Conservation (phyloP, 2,329 filamentous ascomycete genomes). For the Lecanicillium sp. region DNA sequence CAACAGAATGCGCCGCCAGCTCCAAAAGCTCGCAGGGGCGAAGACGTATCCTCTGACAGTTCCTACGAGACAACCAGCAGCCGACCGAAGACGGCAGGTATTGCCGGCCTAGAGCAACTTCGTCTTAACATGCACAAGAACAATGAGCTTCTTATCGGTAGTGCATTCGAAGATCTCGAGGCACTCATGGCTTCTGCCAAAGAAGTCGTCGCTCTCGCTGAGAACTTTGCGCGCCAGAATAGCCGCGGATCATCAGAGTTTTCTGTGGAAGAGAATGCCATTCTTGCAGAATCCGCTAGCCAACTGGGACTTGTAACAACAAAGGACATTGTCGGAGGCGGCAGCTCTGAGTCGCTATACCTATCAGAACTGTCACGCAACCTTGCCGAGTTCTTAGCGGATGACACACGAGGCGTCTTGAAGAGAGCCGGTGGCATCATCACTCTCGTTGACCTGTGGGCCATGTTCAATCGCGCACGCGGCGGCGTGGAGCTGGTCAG, state of each 20-base stretch:
- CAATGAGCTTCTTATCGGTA: conserved; percentile 87
- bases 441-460: conserved; percentile 85
- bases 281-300: conserved; percentile 69
- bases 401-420: conserved; percentile 72
- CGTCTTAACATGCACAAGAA: conserved; percentile 81
- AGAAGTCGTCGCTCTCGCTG: conserved; percentile 87
- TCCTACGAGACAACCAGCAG: conserved; percentile 18
- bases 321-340: conserved; percentile 82
- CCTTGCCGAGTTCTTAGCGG: conserved; percentile 80
- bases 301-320: conserved; percentile 88
- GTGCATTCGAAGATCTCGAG: conserved; percentile 91
- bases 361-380: conserved; percentile 80
- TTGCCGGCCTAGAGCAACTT: conserved; percentile 83
- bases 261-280: conserved; percentile 61
- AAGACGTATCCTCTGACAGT: conserved; percentile 22
- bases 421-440: conserved; percentile 80
- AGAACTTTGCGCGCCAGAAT: conserved; percentile 69
- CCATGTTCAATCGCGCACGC: conserved; percentile 85
- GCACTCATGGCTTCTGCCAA: conserved; percentile 97
- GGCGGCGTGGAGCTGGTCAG: conserved; percentile 93
- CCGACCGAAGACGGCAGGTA: conserved; percentile 64
- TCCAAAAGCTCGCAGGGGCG: conserved; percentile 50
- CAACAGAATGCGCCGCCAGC: conserved; percentile 83
- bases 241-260: conserved; percentile 51
- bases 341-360: conserved; percentile 73